Percentiles rank a stretch among this genome's conserved stretches.
Evolutionary conservation across 148 eudicot genomes (phyloP).

Genomic region (Persicaria tinctoria): DNA sequence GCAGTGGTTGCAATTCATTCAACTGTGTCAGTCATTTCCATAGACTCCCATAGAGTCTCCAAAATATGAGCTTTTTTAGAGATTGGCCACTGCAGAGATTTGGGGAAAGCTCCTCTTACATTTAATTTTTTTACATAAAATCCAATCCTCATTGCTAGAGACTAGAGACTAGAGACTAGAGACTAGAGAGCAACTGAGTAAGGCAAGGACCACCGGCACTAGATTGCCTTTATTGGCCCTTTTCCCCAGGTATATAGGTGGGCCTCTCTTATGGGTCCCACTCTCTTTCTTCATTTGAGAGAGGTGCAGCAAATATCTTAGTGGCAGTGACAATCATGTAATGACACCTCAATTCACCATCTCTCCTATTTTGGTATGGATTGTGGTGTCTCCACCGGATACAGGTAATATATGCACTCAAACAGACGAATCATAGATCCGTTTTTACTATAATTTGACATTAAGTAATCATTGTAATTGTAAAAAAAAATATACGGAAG

Average conservation of each 20-base stretch:
- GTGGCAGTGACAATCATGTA: background rate
- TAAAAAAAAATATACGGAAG: too few relatives aligned
- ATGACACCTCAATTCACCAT: too few relatives aligned
- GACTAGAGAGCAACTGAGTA: too few relatives aligned
- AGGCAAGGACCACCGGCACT: background rate
- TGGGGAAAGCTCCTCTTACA: background rate
- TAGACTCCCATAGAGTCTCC: background rate
- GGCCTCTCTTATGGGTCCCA: background rate
- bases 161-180: background rate
- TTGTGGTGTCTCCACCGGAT: too few relatives aligned
- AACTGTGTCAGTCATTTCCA: too few relatives aligned
- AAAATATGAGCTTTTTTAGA: background rate
- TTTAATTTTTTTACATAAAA: background rate
- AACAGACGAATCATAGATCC: too few relatives aligned
- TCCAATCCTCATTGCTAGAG: background rate
- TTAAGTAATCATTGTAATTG: too few relatives aligned
- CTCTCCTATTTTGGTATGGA: too few relatives aligned
- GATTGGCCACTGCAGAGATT: background rate
- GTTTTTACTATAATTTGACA: too few relatives aligned
- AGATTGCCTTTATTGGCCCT: background rate
- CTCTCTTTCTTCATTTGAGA: background rate
- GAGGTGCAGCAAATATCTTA: background rate
- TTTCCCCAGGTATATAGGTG: background rate
- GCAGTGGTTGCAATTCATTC: too few relatives aligned
- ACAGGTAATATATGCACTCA: too few relatives aligned